Evolutionary conservation across 257 asterid genomes (phyloP), one percentile per base, ranked within the genome.

Genomic region (Linaria vulgaris): DNA sequence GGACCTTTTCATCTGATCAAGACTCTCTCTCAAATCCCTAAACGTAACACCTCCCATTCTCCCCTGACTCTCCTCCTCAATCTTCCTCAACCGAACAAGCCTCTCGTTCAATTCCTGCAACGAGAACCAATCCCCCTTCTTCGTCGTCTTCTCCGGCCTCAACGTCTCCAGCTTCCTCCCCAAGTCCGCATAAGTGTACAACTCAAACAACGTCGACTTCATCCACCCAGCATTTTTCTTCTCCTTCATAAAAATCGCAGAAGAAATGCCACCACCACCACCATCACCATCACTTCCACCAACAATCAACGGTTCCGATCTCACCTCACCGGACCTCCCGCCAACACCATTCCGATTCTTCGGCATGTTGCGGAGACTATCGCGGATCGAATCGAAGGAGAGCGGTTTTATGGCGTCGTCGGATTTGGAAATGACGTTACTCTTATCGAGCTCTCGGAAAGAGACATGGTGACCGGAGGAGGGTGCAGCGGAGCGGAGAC

Each of bases 91-190:
- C 70, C 73, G 81, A 27, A 21, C 69, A 30, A 91, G 69, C 69
- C 96, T 83, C 50, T 76, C 82, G 21, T 74, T 85, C 77, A 91
- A 70, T 76, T 91, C 97, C 58, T 72, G 74, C 62, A 88, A 68
- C 1, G 96, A 83, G 72, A 88, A 85, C 91, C 86, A 77, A 44
- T 75, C 75, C 68, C 88, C 84, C 64, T 82, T 73, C 60, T 82
- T 73, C 60, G 67, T 76, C 49, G n/a, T 73, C 60, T 78, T 82
- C 76, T 73, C 79, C 1, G 96, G 94, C 76, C 97, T 83, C 79
- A 88, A 55, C 54, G 7, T 37, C 72, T 60, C 76, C 79, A 91
- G 74, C 75, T 71, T 74, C 74, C 72, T 56, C 62, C 97, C 97
- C 78, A 90, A 58, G 8, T 83, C 90, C 27, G 15, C 6, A 59